Percentiles rank a stretch among this genome's conserved stretches.
phyloP scores from a whole-genome alignment of 495 filamentous ascomycete species.

The Neurospora cerealis region DNA sequence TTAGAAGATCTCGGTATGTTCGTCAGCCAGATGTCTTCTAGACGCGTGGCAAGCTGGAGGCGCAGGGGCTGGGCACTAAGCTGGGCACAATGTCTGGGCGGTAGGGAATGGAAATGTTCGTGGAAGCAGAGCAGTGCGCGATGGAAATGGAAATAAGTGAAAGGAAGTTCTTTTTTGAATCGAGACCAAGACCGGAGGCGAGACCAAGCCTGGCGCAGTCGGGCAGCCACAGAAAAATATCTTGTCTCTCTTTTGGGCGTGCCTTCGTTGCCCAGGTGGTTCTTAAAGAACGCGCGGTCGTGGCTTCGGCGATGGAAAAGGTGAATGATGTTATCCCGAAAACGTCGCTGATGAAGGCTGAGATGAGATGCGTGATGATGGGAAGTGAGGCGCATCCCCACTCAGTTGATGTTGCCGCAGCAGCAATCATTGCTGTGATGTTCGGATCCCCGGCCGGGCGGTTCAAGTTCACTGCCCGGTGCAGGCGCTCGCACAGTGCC shows the following conservation, averaged over 20 bases:
- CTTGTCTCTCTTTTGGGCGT: not conserved
- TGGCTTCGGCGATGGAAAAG: not conserved
- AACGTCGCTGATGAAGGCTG: not conserved
- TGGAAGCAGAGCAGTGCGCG: no score
- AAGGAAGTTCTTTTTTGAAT: not conserved
- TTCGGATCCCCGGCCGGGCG: not conserved
- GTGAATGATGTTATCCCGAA: not conserved
- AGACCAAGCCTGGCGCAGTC: not conserved
- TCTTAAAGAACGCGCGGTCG: not conserved
- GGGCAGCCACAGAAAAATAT: not conserved
- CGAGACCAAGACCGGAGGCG: not conserved
- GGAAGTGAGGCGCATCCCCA: not conserved
- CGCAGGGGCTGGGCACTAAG: no score
- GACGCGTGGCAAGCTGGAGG: not conserved
- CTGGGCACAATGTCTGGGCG: not conserved
- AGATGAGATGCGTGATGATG: not conserved
- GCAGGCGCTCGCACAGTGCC: slow-evolving; percentile 5
- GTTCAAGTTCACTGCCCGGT: not conserved
- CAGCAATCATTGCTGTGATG: not conserved
- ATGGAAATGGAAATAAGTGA: not conserved
- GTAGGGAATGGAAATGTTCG: not conserved
- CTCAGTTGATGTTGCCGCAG: not conserved
- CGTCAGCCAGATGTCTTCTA: not conserved
- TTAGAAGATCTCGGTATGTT: not conserved
- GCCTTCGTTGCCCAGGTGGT: not conserved